Percentiles rank a stretch among this genome's conserved stretches.
These are phyloP conservation scores for Mallotus nudiflorus DNA, from an alignment of 345 rosid genomes.

Conservation along the genomic window DNA sequence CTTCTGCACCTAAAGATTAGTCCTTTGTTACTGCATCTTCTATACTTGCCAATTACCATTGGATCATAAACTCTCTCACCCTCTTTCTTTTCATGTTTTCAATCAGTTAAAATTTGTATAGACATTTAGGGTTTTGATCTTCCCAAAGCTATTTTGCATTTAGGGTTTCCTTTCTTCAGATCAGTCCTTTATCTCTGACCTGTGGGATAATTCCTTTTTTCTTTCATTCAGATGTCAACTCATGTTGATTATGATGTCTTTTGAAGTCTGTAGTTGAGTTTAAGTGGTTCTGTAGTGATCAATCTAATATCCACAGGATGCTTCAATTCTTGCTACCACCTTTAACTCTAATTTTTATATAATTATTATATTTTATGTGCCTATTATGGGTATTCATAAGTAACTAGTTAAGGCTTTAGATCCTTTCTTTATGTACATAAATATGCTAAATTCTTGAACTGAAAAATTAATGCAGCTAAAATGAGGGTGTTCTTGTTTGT, in stretches of 20 bases:
- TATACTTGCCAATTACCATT: slow-evolving; percentile 33
- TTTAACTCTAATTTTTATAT: not conserved
- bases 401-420: too few species aligned
- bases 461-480: not conserved
- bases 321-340: slow-evolving; percentile 12
- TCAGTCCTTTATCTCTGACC: slow-evolving; percentile 12
- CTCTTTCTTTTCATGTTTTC: slow-evolving; percentile 5
- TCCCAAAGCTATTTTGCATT: slow-evolving; percentile 31
- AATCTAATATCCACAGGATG: slow-evolving; percentile 38
- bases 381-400: not conserved
- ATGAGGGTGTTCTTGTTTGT: not conserved
- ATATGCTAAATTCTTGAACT: too few species aligned
- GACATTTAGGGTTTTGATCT: slow-evolving; percentile 38
- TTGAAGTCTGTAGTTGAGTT: slow-evolving; percentile 17
- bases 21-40: slow-evolving; percentile 21
- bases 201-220: slow-evolving; percentile 5
- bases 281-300: slow-evolving; percentile 14
- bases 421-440: too few species aligned
- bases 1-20: slow-evolving; percentile 8
- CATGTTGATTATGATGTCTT: slow-evolving; percentile 7
- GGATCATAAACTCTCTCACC: slow-evolving; percentile 35
- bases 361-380: not conserved
- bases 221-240: slow-evolving; percentile 28
- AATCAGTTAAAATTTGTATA: slow-evolving; percentile 18
- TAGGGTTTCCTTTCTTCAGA: slow-evolving; percentile 40